Conservation (phyloP, 1,139 yeast species). For the Lodderomyces orthopsilosis region DNA sequence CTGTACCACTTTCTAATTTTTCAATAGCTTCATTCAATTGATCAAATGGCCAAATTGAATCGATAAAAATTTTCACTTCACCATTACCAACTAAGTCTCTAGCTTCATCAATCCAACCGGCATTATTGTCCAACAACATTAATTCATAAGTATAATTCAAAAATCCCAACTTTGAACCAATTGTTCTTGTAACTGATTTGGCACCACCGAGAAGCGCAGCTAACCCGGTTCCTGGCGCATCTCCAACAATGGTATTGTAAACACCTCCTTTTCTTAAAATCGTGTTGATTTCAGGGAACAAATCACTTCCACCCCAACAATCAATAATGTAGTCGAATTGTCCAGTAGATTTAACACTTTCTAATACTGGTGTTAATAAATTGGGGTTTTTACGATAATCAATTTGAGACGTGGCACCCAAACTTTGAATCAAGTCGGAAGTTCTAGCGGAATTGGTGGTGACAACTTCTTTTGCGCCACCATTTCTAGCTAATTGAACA, state of each 20-base stretch:
- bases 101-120: conserved; percentile 8
- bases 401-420: conserved; percentile 53
- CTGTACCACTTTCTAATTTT: conserved; percentile 42
- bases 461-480: conserved; percentile 45
- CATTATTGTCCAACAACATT: conserved; percentile 6
- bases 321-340: conserved; percentile 33
- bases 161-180: conserved; percentile 13
- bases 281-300: conserved; percentile 20
- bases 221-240: conserved; percentile 9
- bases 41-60: conserved; percentile 49
- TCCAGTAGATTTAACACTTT: conserved; percentile 20
- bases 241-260: conserved; percentile 52
- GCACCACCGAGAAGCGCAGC: conserved; percentile 3
- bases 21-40: conserved; percentile 51
- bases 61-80: conserved; percentile 46
- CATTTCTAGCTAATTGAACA: conserved; percentile 54
- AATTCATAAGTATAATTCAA: conserved; percentile 14
- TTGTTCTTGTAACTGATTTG: conserved; percentile 4
- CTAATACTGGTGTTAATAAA: conserved; percentile 23
- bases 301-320: conserved; percentile 27
- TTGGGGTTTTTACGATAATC: conserved; percentile 43
- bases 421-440: conserved; percentile 34
- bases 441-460: conserved; percentile 37
- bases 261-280: conserved; percentile 39
- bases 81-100: conserved; percentile 36